These are phyloP conservation scores for Penicillium manginii DNA, from an alignment of 495 filamentous ascomycete species.

Conservation along the genomic window DNA sequence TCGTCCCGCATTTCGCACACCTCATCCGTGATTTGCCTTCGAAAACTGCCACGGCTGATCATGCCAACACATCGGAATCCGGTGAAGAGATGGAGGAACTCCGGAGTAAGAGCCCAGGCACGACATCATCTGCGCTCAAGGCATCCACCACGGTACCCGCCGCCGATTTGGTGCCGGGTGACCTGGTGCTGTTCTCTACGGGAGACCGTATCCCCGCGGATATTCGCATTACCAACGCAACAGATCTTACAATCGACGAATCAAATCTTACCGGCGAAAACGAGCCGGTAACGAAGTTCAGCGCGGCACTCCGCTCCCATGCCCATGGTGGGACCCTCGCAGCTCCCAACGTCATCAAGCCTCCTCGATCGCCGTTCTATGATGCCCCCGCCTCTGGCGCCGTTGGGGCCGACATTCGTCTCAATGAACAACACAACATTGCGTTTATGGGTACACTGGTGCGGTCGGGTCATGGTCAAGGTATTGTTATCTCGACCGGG, in stretches of 20 bases:
- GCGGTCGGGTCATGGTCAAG: conserved; percentile 92
- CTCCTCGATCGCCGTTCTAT: conserved; percentile 61
- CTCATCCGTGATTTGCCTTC: conserved; percentile 66
- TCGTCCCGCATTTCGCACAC: conserved; percentile 94
- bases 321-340: conserved; percentile 20
- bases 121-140: conserved; percentile 62
- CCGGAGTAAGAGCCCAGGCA: conserved; percentile 40
- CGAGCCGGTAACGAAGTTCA: conserved; percentile 79
- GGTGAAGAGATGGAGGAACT: conserved; percentile 50
- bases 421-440: conserved; percentile 78
- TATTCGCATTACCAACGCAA: conserved; percentile 87
- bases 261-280: conserved; percentile 98
- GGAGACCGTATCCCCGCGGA: conserved; percentile 97
- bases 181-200: conserved; percentile 89
- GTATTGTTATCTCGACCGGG: conserved; percentile 93
- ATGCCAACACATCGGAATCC: conserved; percentile 33
- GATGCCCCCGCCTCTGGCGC: conserved; percentile 63
- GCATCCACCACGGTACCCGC: conserved; percentile 84
- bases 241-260: conserved; percentile 90
- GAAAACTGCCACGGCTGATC: conserved; percentile 26
- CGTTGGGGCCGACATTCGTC: conserved; percentile 64
- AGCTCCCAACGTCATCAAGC: conserved; percentile 35
- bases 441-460: conserved; percentile 99
- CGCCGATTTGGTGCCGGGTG: conserved; percentile 83
- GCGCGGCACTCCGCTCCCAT: conserved; percentile 57